Evolutionary conservation across 176 grass and related monocot species (phyloP).

Genomic region (Triticum turgidum): DNA sequence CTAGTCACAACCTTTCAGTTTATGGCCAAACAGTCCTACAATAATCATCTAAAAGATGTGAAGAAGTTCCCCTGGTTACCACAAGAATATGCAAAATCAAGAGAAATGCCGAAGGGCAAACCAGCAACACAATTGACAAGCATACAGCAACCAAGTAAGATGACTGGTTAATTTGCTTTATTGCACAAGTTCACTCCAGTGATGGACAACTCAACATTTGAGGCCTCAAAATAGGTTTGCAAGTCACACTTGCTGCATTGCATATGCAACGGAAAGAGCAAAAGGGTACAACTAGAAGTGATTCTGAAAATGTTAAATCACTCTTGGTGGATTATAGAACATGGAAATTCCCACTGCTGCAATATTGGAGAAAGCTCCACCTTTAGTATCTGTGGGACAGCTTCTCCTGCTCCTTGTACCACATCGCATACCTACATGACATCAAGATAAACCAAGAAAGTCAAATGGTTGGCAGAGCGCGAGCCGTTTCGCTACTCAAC

Average conservation of each 20-base stretch:
- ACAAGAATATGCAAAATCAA: too few species aligned
- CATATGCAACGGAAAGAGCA: constrained; percentile 29
- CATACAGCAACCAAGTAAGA: too few species aligned
- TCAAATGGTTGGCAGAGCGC: background rate
- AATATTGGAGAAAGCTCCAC: background rate
- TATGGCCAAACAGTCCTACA: too few species aligned
- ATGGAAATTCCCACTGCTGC: constrained; percentile 15
- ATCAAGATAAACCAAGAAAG: constrained; percentile 16
- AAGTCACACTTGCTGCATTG: constrained; percentile 17
- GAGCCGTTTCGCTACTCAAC: background rate
- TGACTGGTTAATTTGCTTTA: constrained; percentile 25
- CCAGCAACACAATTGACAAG: too few species aligned
- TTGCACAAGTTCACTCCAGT: constrained; percentile 35
- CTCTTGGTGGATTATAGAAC: constrained; percentile 26
- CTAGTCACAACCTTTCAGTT: too few species aligned
- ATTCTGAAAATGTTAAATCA: constrained; percentile 37
- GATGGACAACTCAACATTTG: constrained; percentile 9
- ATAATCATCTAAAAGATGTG: too few species aligned
- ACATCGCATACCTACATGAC: constrained; percentile 70
- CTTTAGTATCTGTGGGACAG: constrained; percentile 76
- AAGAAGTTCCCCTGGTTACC: too few species aligned
- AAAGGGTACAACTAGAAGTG: constrained; percentile 11
- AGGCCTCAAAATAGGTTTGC: constrained; percentile 38
- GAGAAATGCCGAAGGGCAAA: too few species aligned
- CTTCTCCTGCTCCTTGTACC: constrained; percentile 94